Percentiles rank a stretch among this genome's conserved stretches.
Evolutionary conservation across 2,329 filamentous ascomycete species (phyloP).

Genomic region (Talaromyces islandicus): DNA sequence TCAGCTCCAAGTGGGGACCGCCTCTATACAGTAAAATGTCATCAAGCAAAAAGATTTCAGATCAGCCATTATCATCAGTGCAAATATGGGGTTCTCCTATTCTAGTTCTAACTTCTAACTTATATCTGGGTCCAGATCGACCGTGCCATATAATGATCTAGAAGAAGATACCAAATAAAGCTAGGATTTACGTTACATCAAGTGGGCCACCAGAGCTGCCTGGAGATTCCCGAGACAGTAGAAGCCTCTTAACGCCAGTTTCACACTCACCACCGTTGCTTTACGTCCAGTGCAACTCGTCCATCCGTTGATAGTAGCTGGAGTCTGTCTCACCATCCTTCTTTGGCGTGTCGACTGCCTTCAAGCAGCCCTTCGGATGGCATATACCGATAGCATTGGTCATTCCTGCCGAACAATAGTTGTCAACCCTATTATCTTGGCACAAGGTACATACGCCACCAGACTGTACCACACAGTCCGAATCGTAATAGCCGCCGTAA

Average conservation of each 20-base stretch:
- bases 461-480: neutral
- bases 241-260: too few relatives aligned
- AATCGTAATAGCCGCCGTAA: neutral
- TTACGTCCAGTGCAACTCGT: neutral
- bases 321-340: neutral
- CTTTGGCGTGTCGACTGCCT: slow-evolving; percentile 1
- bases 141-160: too few relatives aligned
- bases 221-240: too few relatives aligned
- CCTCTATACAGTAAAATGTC: too few relatives aligned
- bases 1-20: neutral
- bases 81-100: too few relatives aligned
- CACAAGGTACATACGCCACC: neutral
- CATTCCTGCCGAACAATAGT: neutral
- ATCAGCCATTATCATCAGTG: too few relatives aligned
- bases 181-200: too few relatives aligned
- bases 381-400: slow-evolving; percentile 1
- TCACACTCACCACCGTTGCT: neutral
- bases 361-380: neutral
- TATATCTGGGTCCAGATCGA: too few relatives aligned
- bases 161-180: too few relatives aligned
- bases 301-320: neutral
- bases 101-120: too few relatives aligned
- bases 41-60: too few relatives aligned
- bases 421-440: neutral
- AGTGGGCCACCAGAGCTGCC: too few relatives aligned